Conservation (phyloP, 1,139 yeast genomes). For the Pneumocystis oryctolagi region DNA sequence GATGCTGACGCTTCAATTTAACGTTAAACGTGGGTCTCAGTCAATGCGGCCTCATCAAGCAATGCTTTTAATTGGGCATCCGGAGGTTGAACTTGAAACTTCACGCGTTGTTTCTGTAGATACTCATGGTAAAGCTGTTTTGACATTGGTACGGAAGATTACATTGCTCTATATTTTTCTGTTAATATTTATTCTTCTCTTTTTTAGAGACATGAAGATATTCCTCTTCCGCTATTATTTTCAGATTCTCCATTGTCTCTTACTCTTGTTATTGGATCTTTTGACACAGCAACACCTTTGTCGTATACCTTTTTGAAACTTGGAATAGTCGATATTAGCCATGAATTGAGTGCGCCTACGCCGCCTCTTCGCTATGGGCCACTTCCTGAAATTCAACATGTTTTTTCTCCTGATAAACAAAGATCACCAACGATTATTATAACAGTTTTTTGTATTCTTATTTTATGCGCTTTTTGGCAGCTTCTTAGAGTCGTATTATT, state of each 20-base stretch:
- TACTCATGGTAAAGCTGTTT: neutral
- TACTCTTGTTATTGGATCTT: slow-evolving; percentile 10
- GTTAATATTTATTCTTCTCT: neutral
- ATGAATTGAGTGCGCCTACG: neutral
- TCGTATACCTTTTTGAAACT: slow-evolving; percentile 2
- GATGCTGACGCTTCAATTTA: neutral
- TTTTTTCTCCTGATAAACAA: slow-evolving; percentile 3
- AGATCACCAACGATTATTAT: slow-evolving; percentile 4
- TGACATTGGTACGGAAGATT: neutral
- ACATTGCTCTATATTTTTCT: neutral
- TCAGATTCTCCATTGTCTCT: slow-evolving; percentile 2
- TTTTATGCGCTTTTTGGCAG: neutral
- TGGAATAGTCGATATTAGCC: neutral
- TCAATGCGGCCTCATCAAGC: slow-evolving; percentile 6
- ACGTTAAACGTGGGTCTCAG: neutral
- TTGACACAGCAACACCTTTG: slow-evolving; percentile 5
- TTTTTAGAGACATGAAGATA: slow-evolving; percentile 1
- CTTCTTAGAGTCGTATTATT: neutral
- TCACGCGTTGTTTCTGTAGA: slow-evolving; percentile 6
- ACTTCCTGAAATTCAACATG: slow-evolving; percentile 4
- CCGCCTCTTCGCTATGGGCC: slow-evolving; percentile 5
- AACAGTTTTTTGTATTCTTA: slow-evolving; percentile 1
- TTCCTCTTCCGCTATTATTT: slow-evolving; percentile 1
- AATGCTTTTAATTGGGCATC: slow-evolving; percentile 6
- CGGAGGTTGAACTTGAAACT: slow-evolving; percentile 4